Conservation (phyloP, 2,329 filamentous ascomycete genomes). For the Xylaria sp. region DNA sequence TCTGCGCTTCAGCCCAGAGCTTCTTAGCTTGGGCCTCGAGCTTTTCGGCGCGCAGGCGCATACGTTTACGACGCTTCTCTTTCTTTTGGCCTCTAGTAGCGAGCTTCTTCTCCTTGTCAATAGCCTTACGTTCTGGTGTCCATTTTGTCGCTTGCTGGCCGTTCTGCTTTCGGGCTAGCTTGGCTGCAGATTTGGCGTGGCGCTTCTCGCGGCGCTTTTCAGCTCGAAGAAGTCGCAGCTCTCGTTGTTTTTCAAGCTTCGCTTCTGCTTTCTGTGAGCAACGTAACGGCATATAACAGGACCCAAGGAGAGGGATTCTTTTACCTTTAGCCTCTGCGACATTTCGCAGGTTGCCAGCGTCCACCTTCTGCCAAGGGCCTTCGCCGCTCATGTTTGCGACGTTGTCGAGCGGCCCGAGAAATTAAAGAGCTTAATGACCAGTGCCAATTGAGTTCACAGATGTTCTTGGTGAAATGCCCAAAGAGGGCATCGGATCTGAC, state of each 20-base stretch:
- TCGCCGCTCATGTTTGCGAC: constrained; percentile 41
- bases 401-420: not conserved
- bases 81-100: constrained; percentile 48
- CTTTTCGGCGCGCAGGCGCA: constrained; percentile 55
- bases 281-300: not conserved
- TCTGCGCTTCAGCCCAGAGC: constrained; percentile 56
- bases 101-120: constrained; percentile 50
- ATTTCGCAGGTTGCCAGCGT: constrained; percentile 42
- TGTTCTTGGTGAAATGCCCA: not conserved
- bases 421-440: not conserved
- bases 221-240: constrained; percentile 45
- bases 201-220: constrained; percentile 54
- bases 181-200: constrained; percentile 52
- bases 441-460: not conserved
- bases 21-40: constrained; percentile 55
- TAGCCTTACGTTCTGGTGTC: constrained; percentile 50
- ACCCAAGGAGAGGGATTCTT: not conserved
- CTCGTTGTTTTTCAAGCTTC: constrained; percentile 45
- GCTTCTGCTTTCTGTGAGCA: constrained; percentile 45
- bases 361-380: constrained; percentile 41
- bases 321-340: constrained; percentile 44
- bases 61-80: constrained; percentile 54
- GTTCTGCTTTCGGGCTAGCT: constrained; percentile 54
- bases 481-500: not conserved
- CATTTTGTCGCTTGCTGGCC: constrained; percentile 50